Evolutionary conservation across 106 monocot species (phyloP), one percentile per base, ranked within the genome.

Genomic region (Platanthera guangdongensis): DNA sequence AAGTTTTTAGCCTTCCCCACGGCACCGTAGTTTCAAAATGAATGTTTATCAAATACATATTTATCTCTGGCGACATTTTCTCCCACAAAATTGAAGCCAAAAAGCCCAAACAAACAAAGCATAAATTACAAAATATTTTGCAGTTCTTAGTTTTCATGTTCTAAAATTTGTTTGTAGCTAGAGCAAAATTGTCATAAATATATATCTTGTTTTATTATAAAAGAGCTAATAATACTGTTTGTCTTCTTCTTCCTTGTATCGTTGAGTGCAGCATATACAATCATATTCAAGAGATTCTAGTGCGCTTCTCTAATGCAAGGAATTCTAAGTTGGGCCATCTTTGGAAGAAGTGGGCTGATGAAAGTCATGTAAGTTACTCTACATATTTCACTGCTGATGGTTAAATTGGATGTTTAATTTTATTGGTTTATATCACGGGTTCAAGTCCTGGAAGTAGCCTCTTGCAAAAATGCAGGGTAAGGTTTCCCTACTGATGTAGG

Each of bases 241-340:
- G 4, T 63, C 47, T 76, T 74, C 18, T 48, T 57, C 9, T 68
- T 48, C 52, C 9, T 73, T 32, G 15, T 73, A 50, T 19, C 16
- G 28, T 60, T 59, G 64, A n/a, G 70, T 91, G 76, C 79, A 91
- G 91, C 70, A 91, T 84, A 49, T 91, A 91, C 73, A 91, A 91
- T 84, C 84, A 88, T 82, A 80, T 88, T 53, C 84, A 81, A 74
- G 84, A 84, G 77, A 76, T 91, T 78, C 75, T 91, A 5, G 69
- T 51, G 8, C 84, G 74, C 46, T 46, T 91, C 19, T 82, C 86
- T 50, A 50, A 65, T 74, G 75, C 70, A 75, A 74, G 32, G n/a
- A 51, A 57, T 50, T 68, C 77, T 5, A 32, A 77, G 5, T 67
- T 67, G 8, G 28, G 10, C 13, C 7, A 15, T 51, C 15, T 4